These are phyloP conservation scores for Hypseocharis bilobata DNA, from an alignment of 441 rosid species.

Conservation along the genomic window DNA sequence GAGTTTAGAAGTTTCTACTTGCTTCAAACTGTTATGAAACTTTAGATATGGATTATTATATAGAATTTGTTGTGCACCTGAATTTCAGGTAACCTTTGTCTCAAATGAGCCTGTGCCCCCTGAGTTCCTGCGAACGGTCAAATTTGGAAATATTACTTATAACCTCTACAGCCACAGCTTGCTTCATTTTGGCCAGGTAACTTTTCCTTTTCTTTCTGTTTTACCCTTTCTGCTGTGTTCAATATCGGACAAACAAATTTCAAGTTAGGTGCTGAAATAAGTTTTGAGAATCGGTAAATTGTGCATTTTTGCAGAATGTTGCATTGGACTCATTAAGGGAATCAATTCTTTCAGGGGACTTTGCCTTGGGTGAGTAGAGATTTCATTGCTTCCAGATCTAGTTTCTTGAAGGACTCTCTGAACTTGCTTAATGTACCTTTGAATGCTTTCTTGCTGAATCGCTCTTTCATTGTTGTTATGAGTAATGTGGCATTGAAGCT, in stretches of 20 bases:
- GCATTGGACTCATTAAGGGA: conserved; percentile 63
- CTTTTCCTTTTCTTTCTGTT: neutral
- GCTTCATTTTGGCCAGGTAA: conserved; percentile 82
- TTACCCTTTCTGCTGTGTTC: neutral
- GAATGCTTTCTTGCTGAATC: neutral
- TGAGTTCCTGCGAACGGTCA: conserved; percentile 46
- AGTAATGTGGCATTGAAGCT: neutral
- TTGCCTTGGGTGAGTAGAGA: conserved; percentile 33
- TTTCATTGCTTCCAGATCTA: conserved; percentile 3
- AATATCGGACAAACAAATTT: neutral
- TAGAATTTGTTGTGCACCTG: conserved; percentile 12
- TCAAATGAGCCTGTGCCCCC: conserved; percentile 54
- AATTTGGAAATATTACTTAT: conserved; percentile 55
- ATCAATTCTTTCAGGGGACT: conserved; percentile 38
- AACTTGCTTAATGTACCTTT: neutral
- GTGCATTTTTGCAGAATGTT: conserved; percentile 44
- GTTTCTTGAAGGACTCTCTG: conserved; percentile 2
- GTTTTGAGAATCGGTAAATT: conserved; percentile 19
- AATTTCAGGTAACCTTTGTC: conserved; percentile 66
- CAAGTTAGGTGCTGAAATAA: no score
- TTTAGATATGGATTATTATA: neutral
- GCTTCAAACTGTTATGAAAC: neutral
- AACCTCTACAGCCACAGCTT: conserved; percentile 77
- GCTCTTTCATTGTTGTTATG: neutral
- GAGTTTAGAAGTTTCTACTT: neutral